A percentile compares a stretch with the other conserved stretches of the same genome.
Evolutionary conservation across 2,329 filamentous ascomycete genomes (phyloP).

Genomic region (Cladophialophora carrionii): DNA sequence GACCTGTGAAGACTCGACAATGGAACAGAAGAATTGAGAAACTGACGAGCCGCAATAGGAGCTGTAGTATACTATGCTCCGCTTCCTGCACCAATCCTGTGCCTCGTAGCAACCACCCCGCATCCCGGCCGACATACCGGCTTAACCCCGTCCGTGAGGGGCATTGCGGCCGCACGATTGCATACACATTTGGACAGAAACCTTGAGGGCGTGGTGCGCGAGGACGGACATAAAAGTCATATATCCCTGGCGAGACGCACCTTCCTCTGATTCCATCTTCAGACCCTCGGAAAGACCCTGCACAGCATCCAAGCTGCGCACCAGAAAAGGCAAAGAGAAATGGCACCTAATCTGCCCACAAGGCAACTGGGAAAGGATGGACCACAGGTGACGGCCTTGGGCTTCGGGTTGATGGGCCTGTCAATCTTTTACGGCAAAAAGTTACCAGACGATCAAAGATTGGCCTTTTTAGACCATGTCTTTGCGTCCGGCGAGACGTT

Average conservation of each 20-base stretch:
- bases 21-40: neutral
- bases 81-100: too few species aligned
- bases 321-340: neutral
- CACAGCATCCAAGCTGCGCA: neutral
- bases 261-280: neutral
- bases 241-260: neutral
- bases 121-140: slow-evolving; percentile 5
- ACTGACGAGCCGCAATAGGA: neutral
- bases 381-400: slow-evolving; percentile 40
- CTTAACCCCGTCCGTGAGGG: slow-evolving; percentile 5
- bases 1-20: too few species aligned
- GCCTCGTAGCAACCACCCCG: neutral
- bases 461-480: slow-evolving; percentile 50
- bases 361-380: slow-evolving; percentile 41
- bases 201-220: neutral
- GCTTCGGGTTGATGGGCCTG: slow-evolving; percentile 40
- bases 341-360: slow-evolving; percentile 22
- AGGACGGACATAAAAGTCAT: neutral
- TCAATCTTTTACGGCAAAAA: slow-evolving; percentile 42
- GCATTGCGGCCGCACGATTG: neutral
- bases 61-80: neutral
- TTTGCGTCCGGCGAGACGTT: slow-evolving; percentile 36
- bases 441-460: slow-evolving; percentile 47
- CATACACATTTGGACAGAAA: neutral
- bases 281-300: neutral